Conservation (phyloP, 768 basidiomycete genomes). For the Boletus rex-veris region DNA sequence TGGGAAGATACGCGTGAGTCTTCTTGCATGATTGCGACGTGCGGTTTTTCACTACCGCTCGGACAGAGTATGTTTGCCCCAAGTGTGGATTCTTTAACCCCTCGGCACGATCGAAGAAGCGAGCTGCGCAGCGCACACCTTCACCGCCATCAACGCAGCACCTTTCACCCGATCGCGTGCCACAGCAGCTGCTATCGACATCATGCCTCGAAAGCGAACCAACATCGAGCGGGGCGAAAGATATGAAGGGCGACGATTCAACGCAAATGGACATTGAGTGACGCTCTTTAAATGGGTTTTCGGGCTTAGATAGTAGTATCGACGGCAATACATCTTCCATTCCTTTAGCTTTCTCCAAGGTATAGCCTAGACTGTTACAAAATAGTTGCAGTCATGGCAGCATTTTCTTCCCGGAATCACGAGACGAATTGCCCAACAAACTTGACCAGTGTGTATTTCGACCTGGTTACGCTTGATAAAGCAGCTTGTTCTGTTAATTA, state of each 20-base stretch:
- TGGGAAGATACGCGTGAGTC: conserved; percentile 81
- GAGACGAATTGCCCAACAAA: no score
- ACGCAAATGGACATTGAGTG: conserved; percentile 12
- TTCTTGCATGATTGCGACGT: background rate
- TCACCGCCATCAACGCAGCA: conserved; percentile 23
- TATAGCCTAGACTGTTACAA: background rate
- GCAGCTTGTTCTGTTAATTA: background rate
- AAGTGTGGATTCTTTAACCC: conserved; percentile 85
- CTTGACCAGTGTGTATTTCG: no score
- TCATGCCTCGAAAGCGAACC: background rate
- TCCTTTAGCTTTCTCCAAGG: conserved; percentile 5
- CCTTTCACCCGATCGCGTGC: conserved; percentile 7
- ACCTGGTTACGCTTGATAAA: background rate
- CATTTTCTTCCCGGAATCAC: no score
- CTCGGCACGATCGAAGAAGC: conserved; percentile 36
- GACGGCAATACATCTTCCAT: background rate
- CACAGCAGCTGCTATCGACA: background rate
- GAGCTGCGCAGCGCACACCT: conserved; percentile 22
- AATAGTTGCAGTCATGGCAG: background rate
- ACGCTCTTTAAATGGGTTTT: background rate
- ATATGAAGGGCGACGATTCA: conserved; percentile 5
- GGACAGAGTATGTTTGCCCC: conserved; percentile 76
- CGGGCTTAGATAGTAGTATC: background rate
- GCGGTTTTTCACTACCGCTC: background rate
- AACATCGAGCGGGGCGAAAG: background rate